phyloP scores from a whole-genome alignment of 345 rosid species.

The Trapa incisa region DNA sequence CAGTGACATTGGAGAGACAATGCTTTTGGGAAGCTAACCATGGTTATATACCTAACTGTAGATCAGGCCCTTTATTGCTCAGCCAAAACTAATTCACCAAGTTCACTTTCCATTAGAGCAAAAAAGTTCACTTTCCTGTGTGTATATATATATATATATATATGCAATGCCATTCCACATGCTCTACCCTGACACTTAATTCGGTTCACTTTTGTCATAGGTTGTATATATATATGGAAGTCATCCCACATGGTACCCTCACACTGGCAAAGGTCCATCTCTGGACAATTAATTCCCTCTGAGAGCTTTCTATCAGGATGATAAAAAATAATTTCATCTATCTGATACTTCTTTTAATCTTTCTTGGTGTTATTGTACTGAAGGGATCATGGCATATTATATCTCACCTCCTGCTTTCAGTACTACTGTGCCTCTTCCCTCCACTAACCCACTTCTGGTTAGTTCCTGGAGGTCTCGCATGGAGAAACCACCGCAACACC shows the following conservation, averaged over 20 bases:
- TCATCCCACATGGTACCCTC: conserved; percentile 14
- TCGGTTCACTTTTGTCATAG: conserved; percentile 11
- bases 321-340: background rate
- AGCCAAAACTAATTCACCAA: background rate
- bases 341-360: background rate
- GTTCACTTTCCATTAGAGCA: too few relatives aligned
- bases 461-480: conserved; percentile 59
- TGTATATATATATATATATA: too few relatives aligned
- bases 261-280: conserved; percentile 18
- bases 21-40: conserved; percentile 8
- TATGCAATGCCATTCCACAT: too few relatives aligned
- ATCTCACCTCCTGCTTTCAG: conserved; percentile 14
- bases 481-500: conserved; percentile 29
- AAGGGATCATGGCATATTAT: background rate
- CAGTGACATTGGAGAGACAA: background rate
- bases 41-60: conserved; percentile 12
- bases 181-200: too few relatives aligned
- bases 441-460: conserved; percentile 25
- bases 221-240: conserved; percentile 23
- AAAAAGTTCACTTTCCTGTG: too few relatives aligned
- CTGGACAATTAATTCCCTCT: conserved; percentile 14
- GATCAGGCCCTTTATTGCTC: conserved; percentile 9
- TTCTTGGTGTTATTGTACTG: background rate
- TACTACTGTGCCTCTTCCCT: conserved; percentile 11
- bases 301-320: background rate